These are phyloP conservation scores for Penicillium pancosmium DNA, from an alignment of 495 filamentous ascomycete genomes.

Conservation along the genomic window DNA sequence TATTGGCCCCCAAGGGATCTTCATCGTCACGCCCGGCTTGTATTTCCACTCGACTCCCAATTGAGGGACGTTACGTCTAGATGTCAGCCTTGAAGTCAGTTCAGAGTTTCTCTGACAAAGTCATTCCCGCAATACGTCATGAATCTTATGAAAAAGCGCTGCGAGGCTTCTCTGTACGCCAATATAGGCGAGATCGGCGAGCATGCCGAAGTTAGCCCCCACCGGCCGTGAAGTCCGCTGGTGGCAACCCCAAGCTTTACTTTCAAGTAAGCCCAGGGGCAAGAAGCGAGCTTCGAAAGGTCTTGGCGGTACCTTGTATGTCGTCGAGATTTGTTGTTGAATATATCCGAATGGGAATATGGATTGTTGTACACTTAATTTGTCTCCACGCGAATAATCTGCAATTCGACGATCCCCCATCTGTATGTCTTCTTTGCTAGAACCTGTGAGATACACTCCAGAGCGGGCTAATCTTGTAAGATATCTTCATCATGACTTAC, in stretches of 20 bases:
- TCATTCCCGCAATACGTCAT: conserved; percentile 2
- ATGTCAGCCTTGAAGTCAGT: not conserved
- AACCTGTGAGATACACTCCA: no score
- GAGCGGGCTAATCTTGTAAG: no score
- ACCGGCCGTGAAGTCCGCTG: not conserved
- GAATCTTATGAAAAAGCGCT: not conserved
- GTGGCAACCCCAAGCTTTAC: not conserved
- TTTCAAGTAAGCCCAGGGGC: not conserved
- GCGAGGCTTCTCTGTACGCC: not conserved
- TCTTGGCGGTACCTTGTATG: no score
- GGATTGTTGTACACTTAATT: no score
- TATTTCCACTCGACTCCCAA: not conserved
- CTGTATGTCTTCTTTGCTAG: no score
- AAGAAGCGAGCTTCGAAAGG: not conserved
- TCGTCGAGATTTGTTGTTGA: no score
- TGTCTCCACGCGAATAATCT: no score
- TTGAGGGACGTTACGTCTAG: not conserved
- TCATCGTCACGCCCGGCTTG: not conserved
- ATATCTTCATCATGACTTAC: no score
- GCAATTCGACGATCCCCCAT: no score
- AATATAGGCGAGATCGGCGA: not conserved
- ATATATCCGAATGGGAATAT: no score
- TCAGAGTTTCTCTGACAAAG: not conserved
- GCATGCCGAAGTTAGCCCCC: conserved; percentile 3
- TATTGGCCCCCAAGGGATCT: conserved; percentile 1